These are phyloP conservation scores for Lachancea sp. DNA, from an alignment of 805 yeast genomes.

Conservation along the genomic window DNA sequence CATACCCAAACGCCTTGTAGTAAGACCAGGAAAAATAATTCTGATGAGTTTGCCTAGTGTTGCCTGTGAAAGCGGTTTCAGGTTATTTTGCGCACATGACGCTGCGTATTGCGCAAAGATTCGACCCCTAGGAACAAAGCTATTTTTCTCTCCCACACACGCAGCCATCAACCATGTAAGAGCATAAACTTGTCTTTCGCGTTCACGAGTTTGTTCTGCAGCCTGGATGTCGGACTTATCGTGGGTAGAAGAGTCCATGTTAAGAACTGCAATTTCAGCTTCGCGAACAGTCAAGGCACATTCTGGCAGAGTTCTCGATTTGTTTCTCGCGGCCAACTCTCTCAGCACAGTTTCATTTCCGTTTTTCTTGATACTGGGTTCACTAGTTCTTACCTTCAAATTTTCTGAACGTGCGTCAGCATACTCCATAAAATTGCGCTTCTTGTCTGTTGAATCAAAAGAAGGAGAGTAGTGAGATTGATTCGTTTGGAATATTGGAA, in stretches of 20 bases:
- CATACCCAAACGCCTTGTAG: constrained; percentile 74
- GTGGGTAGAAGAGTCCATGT: constrained; percentile 27
- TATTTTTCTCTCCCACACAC: constrained; percentile 44
- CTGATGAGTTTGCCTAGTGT: constrained; percentile 71
- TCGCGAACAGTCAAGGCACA: constrained; percentile 41
- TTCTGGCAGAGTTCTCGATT: constrained; percentile 37
- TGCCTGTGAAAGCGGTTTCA: constrained; percentile 66
- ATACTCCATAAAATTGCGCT: constrained; percentile 3
- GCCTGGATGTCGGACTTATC: constrained; percentile 25
- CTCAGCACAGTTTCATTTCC: constrained; percentile 27
- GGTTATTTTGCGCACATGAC: constrained; percentile 45
- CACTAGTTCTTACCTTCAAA: not conserved
- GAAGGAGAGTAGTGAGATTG: constrained; percentile 2
- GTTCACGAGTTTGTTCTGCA: constrained; percentile 40
- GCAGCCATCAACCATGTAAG: constrained; percentile 71
- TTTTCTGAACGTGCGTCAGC: not conserved
- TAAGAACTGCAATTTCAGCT: constrained; percentile 34
- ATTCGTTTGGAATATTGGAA: constrained; percentile 5
- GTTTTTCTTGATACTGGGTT: constrained; percentile 6
- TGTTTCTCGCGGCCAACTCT: constrained; percentile 24
- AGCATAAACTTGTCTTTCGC: constrained; percentile 72
- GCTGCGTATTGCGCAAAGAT: constrained; percentile 63
- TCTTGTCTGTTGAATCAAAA: constrained; percentile 3
- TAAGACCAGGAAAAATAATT: constrained; percentile 56
- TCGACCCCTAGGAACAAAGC: constrained; percentile 58